Evolutionary conservation across 1,139 yeast genomes (phyloP).

Genomic region (Trichomonascaceae sp.): DNA sequence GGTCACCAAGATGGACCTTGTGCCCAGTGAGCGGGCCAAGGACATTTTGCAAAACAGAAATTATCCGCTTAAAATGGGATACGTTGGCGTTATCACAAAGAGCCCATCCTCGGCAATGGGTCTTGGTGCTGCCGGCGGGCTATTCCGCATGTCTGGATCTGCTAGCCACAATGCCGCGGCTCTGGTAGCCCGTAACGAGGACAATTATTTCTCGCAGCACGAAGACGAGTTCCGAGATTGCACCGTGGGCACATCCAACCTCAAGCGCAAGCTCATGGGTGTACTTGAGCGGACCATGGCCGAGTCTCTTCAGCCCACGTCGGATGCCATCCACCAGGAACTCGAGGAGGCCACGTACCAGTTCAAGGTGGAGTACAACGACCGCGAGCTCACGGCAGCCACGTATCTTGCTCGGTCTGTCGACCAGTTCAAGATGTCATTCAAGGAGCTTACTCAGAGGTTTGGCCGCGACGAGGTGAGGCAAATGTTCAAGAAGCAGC

Average conservation of each 20-base stretch:
- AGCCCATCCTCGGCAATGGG: conserved; percentile 39
- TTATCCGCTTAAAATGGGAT: conserved; percentile 90
- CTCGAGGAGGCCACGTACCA: conserved; percentile 86
- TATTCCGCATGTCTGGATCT: conserved; percentile 21
- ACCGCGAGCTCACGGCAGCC: conserved; percentile 83
- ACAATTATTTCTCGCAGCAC: conserved; percentile 38
- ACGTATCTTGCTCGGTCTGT: conserved; percentile 87
- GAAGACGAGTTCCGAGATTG: conserved; percentile 39
- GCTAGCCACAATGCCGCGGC: conserved; percentile 16
- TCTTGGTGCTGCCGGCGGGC: conserved; percentile 21
- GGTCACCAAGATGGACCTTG: conserved; percentile 83
- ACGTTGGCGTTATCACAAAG: conserved; percentile 90
- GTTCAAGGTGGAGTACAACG: conserved; percentile 94
- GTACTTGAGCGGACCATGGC: conserved; percentile 91
- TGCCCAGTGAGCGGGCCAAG: conserved; percentile 61
- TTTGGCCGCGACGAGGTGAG: conserved; percentile 77
- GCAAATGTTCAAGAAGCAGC: conserved; percentile 63
- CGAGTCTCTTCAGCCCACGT: conserved; percentile 74
- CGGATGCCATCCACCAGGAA: conserved; percentile 74
- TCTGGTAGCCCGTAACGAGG: conserved; percentile 33
- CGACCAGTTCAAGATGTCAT: conserved; percentile 73
- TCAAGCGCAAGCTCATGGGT: conserved; percentile 70
- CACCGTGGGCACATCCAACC: conserved; percentile 59
- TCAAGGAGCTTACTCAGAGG: conserved; percentile 72
- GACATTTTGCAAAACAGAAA: conserved; percentile 58